A percentile compares a stretch with the other conserved stretches of the same genome.
Evolutionary conservation across 2,329 filamentous ascomycete species (phyloP).

Genomic region (Aureobasidium sp.): DNA sequence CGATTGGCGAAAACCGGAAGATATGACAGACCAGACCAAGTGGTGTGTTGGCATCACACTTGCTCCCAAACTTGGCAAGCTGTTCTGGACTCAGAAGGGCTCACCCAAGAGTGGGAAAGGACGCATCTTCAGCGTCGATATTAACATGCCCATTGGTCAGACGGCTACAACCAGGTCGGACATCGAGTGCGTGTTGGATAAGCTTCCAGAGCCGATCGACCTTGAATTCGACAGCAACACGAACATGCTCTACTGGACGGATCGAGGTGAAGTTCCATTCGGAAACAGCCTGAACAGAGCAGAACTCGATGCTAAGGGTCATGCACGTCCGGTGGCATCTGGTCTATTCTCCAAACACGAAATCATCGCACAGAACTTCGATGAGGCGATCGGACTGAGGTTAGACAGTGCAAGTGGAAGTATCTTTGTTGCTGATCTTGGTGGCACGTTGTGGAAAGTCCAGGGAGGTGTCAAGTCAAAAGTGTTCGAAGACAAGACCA

Average conservation of each 20-base stretch:
- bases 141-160: constrained; percentile 33
- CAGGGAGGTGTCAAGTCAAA: constrained; percentile 1
- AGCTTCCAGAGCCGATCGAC: constrained; percentile 52
- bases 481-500: not conserved
- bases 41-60: constrained; percentile 54
- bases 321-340: not conserved
- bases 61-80: constrained; percentile 33
- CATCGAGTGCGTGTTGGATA: constrained; percentile 36
- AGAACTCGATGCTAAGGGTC: not conserved
- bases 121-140: constrained; percentile 46
- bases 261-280: constrained; percentile 48
- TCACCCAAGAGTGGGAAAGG: constrained; percentile 45
- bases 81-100: constrained; percentile 56
- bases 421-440: not conserved
- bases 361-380: constrained; percentile 30
- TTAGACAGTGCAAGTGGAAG: not conserved
- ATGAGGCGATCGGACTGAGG: constrained; percentile 41
- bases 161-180: constrained; percentile 33
- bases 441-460: not conserved
- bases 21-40: constrained; percentile 24
- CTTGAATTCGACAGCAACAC: constrained; percentile 46
- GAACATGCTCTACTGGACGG: constrained; percentile 52
- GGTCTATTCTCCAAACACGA: constrained; percentile 24
- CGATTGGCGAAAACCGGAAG: constrained; percentile 30
- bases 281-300: constrained; percentile 48